phyloP scores from a whole-genome alignment of 2,329 filamentous ascomycete genomes.

The Zalaria obscura region DNA sequence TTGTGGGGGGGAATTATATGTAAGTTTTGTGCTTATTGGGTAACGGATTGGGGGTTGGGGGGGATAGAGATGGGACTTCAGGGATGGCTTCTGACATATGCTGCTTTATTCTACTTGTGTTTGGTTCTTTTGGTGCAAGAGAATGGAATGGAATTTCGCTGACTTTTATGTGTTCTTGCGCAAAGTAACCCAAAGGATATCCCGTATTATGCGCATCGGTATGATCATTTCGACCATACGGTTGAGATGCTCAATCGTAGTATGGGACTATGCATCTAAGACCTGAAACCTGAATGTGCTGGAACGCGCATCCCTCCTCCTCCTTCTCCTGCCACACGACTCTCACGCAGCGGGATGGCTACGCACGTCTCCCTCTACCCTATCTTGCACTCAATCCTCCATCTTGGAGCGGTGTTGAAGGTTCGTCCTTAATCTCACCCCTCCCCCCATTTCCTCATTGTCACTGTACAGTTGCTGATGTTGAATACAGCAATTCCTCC shows the following conservation, averaged over 20 bases:
- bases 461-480: not conserved
- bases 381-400: not conserved
- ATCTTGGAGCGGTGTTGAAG: not conserved
- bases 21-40: too few species aligned
- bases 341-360: too few species aligned
- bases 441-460: not conserved
- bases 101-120: too few species aligned
- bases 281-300: constrained; percentile 1
- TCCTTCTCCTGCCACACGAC: too few species aligned
- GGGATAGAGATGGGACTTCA: too few species aligned
- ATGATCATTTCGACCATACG: constrained; percentile 53
- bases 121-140: too few species aligned
- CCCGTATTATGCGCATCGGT: constrained; percentile 25
- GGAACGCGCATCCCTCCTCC: too few species aligned
- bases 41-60: too few species aligned
- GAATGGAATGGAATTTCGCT: too few species aligned
- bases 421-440: not conserved
- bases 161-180: not conserved
- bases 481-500: constrained; percentile 2
- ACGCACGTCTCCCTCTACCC: too few species aligned
- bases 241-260: constrained; percentile 60
- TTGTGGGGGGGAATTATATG: too few species aligned
- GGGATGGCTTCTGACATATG: too few species aligned
- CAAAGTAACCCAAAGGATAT: constrained; percentile 10
- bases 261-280: constrained; percentile 46